Percentiles rank a stretch among this genome's conserved stretches.
Conservation (phyloP, 2,329 filamentous ascomycete species). For the Elsinoe ampelina region DNA sequence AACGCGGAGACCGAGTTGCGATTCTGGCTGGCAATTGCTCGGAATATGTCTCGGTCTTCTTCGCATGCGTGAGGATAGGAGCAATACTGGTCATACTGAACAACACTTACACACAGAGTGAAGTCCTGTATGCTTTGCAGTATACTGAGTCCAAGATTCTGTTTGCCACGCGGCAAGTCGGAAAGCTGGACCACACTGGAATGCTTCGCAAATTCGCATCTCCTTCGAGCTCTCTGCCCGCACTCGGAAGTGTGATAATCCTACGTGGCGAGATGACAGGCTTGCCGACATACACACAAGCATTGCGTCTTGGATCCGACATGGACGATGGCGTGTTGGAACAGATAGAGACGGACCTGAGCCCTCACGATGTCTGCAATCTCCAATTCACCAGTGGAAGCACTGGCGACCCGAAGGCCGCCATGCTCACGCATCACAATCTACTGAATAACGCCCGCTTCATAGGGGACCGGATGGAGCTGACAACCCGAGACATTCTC, state of each 20-base stretch:
- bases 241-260: slow-evolving; percentile 22
- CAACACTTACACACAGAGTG: slow-evolving; percentile 69
- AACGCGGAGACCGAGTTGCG: slow-evolving; percentile 59
- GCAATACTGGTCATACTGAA: slow-evolving; percentile 62
- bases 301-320: slow-evolving; percentile 36
- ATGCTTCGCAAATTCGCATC: slow-evolving; percentile 38
- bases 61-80: slow-evolving; percentile 50
- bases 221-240: slow-evolving; percentile 16
- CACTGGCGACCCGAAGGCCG: slow-evolving; percentile 62
- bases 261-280: slow-evolving; percentile 19
- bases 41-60: slow-evolving; percentile 57
- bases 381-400: slow-evolving; percentile 69
- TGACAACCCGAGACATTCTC: slow-evolving; percentile 57
- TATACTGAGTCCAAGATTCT: slow-evolving; percentile 65
- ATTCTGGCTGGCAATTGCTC: slow-evolving; percentile 61
- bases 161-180: slow-evolving; percentile 63
- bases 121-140: slow-evolving; percentile 60
- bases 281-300: slow-evolving; percentile 21
- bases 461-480: slow-evolving; percentile 59
- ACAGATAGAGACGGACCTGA: slow-evolving; percentile 45
- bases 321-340: slow-evolving; percentile 39
- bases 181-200: slow-evolving; percentile 52
- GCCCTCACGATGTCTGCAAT: slow-evolving; percentile 60
- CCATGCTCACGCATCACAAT: slow-evolving; percentile 52
- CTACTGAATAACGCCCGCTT: slow-evolving; percentile 24